Conservation (phyloP, 1,284 basidiomycete genomes). For the Dichomitus squalens region DNA sequence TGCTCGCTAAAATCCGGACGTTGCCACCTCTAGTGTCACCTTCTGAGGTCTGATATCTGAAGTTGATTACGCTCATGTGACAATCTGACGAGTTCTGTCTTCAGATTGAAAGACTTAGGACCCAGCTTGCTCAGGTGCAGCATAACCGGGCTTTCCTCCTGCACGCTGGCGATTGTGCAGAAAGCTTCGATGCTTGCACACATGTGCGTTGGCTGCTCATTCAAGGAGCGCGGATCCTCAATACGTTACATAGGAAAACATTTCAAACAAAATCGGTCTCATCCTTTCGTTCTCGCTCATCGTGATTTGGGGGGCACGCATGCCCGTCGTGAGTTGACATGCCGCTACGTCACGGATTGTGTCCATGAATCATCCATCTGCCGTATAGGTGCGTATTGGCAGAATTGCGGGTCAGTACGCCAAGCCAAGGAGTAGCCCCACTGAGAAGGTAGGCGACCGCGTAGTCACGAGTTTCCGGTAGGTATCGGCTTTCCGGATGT, state of each 20-base stretch:
- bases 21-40: slow-evolving; percentile 90
- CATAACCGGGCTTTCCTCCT: slow-evolving; percentile 91
- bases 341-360: background rate
- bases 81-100: background rate
- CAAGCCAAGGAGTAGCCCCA: slow-evolving; percentile 89
- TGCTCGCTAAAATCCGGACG: slow-evolving; percentile 72
- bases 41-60: slow-evolving; percentile 67
- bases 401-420: slow-evolving; percentile 97
- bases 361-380: background rate
- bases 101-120: slow-evolving; percentile 85
- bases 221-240: background rate
- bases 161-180: slow-evolving; percentile 97
- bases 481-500: slow-evolving; percentile 18
- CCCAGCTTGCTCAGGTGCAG: slow-evolving; percentile 81
- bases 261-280: slow-evolving; percentile 92
- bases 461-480: slow-evolving; percentile 83
- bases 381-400: slow-evolving; percentile 76
- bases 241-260: slow-evolving; percentile 67
- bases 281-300: slow-evolving; percentile 96
- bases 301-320: slow-evolving; percentile 89
- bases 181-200: slow-evolving; percentile 91
- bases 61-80: background rate
- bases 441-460: slow-evolving; percentile 74
- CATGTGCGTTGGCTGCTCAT: slow-evolving; percentile 51
- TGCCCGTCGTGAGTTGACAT: slow-evolving; percentile 71